Evolutionary conservation across 2,329 filamentous ascomycete genomes (phyloP).

Genomic region (Epichloe sp.): DNA sequence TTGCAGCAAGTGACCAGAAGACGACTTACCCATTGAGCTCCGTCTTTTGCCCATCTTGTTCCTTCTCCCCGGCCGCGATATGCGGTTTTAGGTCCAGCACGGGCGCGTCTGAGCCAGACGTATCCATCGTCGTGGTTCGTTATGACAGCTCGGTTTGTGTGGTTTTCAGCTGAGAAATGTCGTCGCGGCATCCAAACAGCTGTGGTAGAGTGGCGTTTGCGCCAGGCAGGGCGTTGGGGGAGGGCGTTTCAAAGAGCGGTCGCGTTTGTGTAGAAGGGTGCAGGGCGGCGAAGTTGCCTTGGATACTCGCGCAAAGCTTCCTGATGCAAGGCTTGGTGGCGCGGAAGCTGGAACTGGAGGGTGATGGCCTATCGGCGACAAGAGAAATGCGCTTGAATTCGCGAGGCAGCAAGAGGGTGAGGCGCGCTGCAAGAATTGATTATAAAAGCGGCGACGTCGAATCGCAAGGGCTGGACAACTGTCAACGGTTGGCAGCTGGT

Average conservation of each 20-base stretch:
- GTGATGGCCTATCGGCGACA: background rate
- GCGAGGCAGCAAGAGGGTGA: background rate
- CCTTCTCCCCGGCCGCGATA: slow-evolving; percentile 16
- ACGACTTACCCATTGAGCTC: slow-evolving; percentile 26
- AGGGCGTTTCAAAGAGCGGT: background rate
- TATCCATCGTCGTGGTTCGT: slow-evolving; percentile 39
- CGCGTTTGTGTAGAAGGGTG: background rate
- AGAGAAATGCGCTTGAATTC: background rate
- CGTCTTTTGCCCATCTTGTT: slow-evolving; percentile 18
- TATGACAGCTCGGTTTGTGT: background rate
- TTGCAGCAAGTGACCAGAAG: slow-evolving; percentile 3
- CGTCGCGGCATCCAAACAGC: slow-evolving; percentile 6
- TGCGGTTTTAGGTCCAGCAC: slow-evolving; percentile 35
- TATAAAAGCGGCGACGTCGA: background rate
- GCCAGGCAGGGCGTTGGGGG: background rate
- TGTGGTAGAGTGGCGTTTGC: slow-evolving; percentile 9
- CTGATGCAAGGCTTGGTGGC: background rate
- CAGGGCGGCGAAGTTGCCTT: background rate
- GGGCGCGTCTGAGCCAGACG: slow-evolving; percentile 29
- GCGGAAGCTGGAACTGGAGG: background rate
- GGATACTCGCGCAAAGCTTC: background rate
- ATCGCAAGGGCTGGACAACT: background rate
- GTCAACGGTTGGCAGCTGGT: slow-evolving; percentile 3
- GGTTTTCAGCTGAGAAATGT: background rate
- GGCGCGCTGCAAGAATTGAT: background rate